Evolutionary conservation across 352 stramenopile species (phyloP).

Genomic region (Phytophthora quininea): DNA sequence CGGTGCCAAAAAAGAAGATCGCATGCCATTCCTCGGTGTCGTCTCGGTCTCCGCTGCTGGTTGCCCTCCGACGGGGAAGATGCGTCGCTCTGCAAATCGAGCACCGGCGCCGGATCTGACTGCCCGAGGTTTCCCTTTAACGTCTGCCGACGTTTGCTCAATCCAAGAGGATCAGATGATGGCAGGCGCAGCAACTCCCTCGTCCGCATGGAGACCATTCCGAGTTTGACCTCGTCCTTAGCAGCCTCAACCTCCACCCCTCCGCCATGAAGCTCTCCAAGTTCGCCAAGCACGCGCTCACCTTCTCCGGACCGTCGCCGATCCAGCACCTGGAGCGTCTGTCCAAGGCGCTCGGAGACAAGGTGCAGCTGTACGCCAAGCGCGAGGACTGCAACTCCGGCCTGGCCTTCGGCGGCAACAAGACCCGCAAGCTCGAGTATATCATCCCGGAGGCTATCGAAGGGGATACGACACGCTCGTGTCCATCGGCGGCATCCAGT

Average conservation of each 20-base stretch:
- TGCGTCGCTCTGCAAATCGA: not conserved
- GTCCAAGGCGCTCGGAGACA: slow-evolving; percentile 38
- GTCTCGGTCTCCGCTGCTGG: no score
- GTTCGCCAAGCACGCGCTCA: slow-evolving; percentile 43
- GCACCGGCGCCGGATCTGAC: not conserved
- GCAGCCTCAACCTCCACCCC: not conserved
- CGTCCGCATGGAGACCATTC: slow-evolving; percentile 14
- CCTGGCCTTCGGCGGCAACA: slow-evolving; percentile 42
- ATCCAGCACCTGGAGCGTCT: slow-evolving; percentile 43
- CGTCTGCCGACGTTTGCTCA: not conserved
- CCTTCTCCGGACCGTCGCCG: slow-evolving; percentile 37
- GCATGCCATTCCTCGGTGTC: no score
- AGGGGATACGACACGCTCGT: slow-evolving; percentile 44
- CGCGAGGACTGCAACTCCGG: slow-evolving; percentile 45
- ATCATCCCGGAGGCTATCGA: slow-evolving; percentile 45
- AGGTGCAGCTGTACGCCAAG: slow-evolving; percentile 47
- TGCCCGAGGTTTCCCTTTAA: not conserved
- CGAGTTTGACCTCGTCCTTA: slow-evolving; percentile 14
- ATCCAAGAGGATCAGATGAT: not conserved
- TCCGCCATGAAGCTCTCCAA: slow-evolving; percentile 40
- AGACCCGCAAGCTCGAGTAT: slow-evolving; percentile 47
- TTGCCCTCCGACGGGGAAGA: not conserved
- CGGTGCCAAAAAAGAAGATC: no score
- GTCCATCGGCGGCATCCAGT: slow-evolving; percentile 44
- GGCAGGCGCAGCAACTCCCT: not conserved